Evolutionary conservation across 2,329 filamentous ascomycete species (phyloP).

Genomic region (Fusarium longipes): DNA sequence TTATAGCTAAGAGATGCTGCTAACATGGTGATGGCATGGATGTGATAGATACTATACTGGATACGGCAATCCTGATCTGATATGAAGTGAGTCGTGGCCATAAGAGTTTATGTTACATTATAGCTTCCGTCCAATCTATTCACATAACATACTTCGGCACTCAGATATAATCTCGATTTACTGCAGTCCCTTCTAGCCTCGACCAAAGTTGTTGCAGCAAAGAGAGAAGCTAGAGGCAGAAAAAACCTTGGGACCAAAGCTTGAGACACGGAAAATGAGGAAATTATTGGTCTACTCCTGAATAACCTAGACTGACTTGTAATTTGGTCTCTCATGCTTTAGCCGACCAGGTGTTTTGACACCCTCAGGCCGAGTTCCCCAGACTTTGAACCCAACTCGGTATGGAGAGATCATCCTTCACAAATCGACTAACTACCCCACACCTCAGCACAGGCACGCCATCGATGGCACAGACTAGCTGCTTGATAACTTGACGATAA

Average conservation of each 20-base stretch:
- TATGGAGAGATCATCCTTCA: conserved; percentile 28
- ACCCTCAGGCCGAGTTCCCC: conserved; percentile 17
- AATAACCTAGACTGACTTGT: too few relatives aligned
- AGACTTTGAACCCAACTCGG: conserved; percentile 33
- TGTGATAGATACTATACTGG: neutral
- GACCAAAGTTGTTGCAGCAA: conserved; percentile 7
- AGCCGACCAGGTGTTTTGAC: too few relatives aligned
- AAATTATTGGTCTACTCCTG: too few relatives aligned
- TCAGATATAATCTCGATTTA: conserved; percentile 17
- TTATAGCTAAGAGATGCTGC: neutral
- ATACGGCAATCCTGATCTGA: conserved; percentile 18
- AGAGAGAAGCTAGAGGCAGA: too few relatives aligned
- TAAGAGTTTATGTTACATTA: conserved; percentile 10
- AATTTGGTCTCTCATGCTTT: too few relatives aligned
- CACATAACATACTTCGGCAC: neutral
- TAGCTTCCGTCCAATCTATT: neutral
- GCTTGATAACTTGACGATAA: neutral
- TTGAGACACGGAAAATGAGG: too few relatives aligned
- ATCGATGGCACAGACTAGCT: conserved; percentile 17
- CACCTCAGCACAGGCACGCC: conserved; percentile 29
- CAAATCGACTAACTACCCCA: conserved; percentile 32
- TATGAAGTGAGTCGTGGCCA: conserved; percentile 2
- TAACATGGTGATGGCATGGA: conserved; percentile 1
- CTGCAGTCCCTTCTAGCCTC: conserved; percentile 1
- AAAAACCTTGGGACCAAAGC: too few relatives aligned